Evolutionary conservation across 1,284 basidiomycete species (phyloP), one percentile per base, ranked within the genome.

Genomic region (Athelia sp.): DNA sequence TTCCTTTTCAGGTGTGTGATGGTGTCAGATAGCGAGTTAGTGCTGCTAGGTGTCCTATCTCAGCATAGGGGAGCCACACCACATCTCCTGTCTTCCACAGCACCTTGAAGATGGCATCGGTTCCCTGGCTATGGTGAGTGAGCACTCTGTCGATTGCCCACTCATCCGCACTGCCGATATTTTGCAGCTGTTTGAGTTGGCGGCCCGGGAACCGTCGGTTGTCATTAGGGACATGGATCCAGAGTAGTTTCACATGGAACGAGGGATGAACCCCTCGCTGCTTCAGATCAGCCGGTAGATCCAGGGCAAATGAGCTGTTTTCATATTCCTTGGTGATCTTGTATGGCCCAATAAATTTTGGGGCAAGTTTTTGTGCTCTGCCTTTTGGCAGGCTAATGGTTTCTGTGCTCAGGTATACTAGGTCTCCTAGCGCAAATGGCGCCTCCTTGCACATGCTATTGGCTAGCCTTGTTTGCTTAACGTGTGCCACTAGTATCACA

Each of bases 301-400:
- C 58, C 2, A 67, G 17, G 6, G 51, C 19, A 46, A 56, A 70
- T 0, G 63, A 62, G 6, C 62, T 56, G 31, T 66, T 65, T 0
- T 47, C 17, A 29, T 57, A 62, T 46, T 65, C 62, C 15, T 54
- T 48, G 0, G 51, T 9, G 4, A 70, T 58, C 6, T 46, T 32
- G 49, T 63, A 70, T 0, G 67, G 66, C 0, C 67, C 59, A 24
- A 69, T 61, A 32, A 52, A 74, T 36, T 70, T 72, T 0, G 67
- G 70, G 0, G 55, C 43, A 0, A 73, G 51, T 45, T 73, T 73
- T 0, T 57, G 23, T 0, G 65, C 56, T 0, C 50, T 46, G 2
- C 63, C 62, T 35, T 66, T 65, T 0, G 58, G 62, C 4, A 70
- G 36, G 2, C 54, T 52, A 0, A 72, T 42, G 47, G 70, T 72